A percentile compares a stretch with the other conserved stretches of the same genome.
Conservation (phyloP, 164 flowering plant species). For the grape (Vitis vinifera) region DNA sequence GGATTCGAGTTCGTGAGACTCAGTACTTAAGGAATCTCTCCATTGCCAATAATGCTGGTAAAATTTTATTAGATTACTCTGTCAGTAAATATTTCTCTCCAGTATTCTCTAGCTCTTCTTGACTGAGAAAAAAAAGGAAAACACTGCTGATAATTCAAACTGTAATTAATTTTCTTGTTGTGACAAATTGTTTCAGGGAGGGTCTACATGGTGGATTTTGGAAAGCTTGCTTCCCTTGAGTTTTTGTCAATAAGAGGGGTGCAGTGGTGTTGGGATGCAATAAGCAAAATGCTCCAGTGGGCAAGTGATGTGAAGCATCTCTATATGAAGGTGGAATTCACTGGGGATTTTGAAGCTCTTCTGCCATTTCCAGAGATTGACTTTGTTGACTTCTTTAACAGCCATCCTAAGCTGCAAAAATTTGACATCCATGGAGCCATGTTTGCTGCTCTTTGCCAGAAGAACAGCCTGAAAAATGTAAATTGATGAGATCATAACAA, state of each 20-base stretch:
- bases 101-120: no score
- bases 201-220: constrained; percentile 69
- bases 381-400: constrained; percentile 78
- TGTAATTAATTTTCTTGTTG: background rate
- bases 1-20: constrained; percentile 61
- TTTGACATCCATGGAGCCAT: constrained; percentile 93
- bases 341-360: constrained; percentile 60
- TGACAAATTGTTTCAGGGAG: constrained; percentile 43
- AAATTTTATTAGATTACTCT: background rate
- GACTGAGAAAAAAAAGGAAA: no score
- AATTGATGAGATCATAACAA: constrained; percentile 10
- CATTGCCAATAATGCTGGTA: constrained; percentile 77
- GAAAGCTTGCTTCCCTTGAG: constrained; percentile 72
- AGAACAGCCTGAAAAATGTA: constrained; percentile 80
- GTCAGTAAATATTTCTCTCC: no score
- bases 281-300: constrained; percentile 62
- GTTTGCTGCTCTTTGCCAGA: constrained; percentile 94
- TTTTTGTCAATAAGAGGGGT: constrained; percentile 68
- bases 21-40: constrained; percentile 49
- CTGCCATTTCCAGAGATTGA: constrained; percentile 84
- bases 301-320: constrained; percentile 80
- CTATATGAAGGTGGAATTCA: constrained; percentile 86
- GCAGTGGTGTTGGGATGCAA: constrained; percentile 91
- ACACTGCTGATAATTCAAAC: no score
- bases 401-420: constrained; percentile 61